Base-by-base conservation (phyloP, 257 asterid species). In the Nicotiana paniculata region DNA sequence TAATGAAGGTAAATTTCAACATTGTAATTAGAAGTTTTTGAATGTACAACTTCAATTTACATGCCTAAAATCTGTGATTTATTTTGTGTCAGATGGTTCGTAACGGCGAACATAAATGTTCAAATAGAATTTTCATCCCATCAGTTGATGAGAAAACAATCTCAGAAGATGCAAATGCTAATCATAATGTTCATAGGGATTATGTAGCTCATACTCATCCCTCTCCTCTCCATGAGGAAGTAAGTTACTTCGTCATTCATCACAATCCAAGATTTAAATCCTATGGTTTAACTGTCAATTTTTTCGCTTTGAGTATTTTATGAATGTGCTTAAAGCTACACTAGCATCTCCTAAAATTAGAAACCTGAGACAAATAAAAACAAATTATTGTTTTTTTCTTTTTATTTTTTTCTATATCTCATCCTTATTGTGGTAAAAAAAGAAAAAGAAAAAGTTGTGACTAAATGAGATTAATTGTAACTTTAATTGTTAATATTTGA, bases 81-180 rank as follows among this genome's bases (percentile, higher is more conserved):
- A 81, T 62, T 85, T n/a, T 5, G 67, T 53, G 7, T 9, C 83
- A 95, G 98, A 92, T 93, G 98, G 98, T 96, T 59, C 93, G 89
- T 0, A 87, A 86, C 21, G 98, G 97, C 7, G 97, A 86, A 61
- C 98, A 96, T 91, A 93, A 92, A 86, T 91, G 97, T 86, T 75
- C 94, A 6, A 83, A 89, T 88, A 89, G 86, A 82, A 39, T 80
- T 59, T 37, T 63, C 80, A 59, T 86, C 85, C 74, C 94, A 15
- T 53, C 39, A 74, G 4, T 66, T 43, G 97, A 93, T 2, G 98
- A 96, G 92, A 96, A 91, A 82, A 88, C 97, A 4, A 88, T 86
- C 63, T 77, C 91, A 18, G 97, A 92, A 86, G 97, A 93, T 64
- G 97, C 90, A 69, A 85, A 76, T 84, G 80, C 88, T 64, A 86